Evolutionary conservation across 2,329 filamentous ascomycete species (phyloP).

Genomic region (Xylaria hypoxylon): DNA sequence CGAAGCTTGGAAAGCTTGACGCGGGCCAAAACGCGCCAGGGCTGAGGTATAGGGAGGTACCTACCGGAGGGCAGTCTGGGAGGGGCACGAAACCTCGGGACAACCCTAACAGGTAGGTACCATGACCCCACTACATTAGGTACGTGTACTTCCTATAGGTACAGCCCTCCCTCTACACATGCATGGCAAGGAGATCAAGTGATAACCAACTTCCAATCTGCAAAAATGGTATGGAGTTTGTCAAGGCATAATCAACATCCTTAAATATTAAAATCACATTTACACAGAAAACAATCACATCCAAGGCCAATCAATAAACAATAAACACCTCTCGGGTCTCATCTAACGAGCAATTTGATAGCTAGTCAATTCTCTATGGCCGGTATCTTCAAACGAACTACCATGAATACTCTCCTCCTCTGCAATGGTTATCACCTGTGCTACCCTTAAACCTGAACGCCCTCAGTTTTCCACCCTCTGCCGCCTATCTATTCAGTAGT

Average conservation of each 20-base stretch:
- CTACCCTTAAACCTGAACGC: conserved; percentile 15
- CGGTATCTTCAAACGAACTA: conserved; percentile 11
- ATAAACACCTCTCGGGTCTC: background rate
- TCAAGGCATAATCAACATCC: too few species aligned
- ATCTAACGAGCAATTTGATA: conserved; percentile 26
- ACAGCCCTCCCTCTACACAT: too few species aligned
- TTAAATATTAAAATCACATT: too few species aligned
- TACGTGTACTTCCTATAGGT: too few species aligned
- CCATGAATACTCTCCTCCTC: conserved; percentile 9
- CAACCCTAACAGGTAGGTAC: too few species aligned
- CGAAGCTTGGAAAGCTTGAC: conserved; percentile 22
- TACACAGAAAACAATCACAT: background rate
- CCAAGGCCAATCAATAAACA: background rate
- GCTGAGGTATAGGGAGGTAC: too few species aligned
- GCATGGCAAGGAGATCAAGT: too few species aligned
- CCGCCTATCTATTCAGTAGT: conserved; percentile 33
- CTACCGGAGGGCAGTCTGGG: too few species aligned
- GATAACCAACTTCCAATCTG: too few species aligned
- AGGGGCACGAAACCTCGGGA: too few species aligned
- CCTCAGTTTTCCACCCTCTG: conserved; percentile 2
- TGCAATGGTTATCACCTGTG: background rate
- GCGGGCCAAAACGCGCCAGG: conserved; percentile 18
- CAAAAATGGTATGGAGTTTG: too few species aligned
- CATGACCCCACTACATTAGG: too few species aligned
- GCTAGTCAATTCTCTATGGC: conserved; percentile 35